Base-by-base conservation (phyloP, 179 eudicot species). In the Spinacia oleracea region DNA sequence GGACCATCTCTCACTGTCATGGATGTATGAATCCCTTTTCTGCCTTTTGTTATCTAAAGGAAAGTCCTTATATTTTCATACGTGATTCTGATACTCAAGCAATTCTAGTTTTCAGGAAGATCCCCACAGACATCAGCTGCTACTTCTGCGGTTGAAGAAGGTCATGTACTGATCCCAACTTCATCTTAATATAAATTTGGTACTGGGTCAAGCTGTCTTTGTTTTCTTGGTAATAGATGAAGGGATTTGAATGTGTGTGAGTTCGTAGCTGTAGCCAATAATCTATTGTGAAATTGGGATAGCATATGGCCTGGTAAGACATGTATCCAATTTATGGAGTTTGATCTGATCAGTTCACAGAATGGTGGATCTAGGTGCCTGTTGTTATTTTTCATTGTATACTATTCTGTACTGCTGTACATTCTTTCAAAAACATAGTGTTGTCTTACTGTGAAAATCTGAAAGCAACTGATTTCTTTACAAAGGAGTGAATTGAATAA, bases 1-100 rank as follows among this genome's bases (percentile, higher is more conserved):
- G 99, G 98, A 77, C 77, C 91, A 40, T 88, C 99, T 38, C 83
- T 96, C 83, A 83, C 93, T 60, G 97, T 86, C 78, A 90, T 96
- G 70, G 86, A 93, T 86, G 99, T 96, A 96, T 83, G 91, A 71
- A 83, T 48, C 79, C 60, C 65, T 50, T 77, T 74, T 77, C 74
- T 72, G 11, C 53, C 27, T 43, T 18, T 58, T 83, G 34, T 75
- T 70, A 43, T 68, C 67, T 34, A 45, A 51, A 7, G 18, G 71
- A 38, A 62, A 15, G 72, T 75, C 73, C 53, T 20, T 77, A 15
- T 45, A 53, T 68, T 70, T 66, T 75, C 46, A 23, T 77, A 50
- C 55, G 58, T 48, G 65, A 62, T 82, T 75, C 80, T 83, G 75
- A 81, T 83, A 70, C 75, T 76, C 21, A 58, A 81, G 70, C 72